Evolutionary conservation across 805 yeast species (phyloP).

Genomic region (Candida succiphila): DNA sequence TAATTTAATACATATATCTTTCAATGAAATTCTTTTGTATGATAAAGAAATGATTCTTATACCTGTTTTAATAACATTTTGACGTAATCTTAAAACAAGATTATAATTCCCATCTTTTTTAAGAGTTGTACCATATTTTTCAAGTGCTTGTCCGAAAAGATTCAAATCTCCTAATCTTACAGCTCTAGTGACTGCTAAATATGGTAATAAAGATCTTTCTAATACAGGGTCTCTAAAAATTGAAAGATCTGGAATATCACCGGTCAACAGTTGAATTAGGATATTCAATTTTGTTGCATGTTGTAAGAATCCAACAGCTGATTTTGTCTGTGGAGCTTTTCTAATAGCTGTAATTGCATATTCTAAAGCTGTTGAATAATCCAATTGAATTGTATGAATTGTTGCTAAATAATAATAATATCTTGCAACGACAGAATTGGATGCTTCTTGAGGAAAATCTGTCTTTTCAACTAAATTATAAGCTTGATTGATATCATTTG

Average conservation of each 20-base stretch:
- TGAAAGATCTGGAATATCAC: conserved; percentile 89
- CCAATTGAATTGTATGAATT: conserved; percentile 83
- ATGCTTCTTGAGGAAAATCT: conserved; percentile 79
- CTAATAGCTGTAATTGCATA: conserved; percentile 90
- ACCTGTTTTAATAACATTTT: conserved; percentile 96
- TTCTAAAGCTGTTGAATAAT: conserved; percentile 85
- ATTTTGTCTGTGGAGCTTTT: conserved; percentile 86
- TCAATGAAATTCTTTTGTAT: conserved; percentile 81
- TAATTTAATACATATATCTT: conserved; percentile 88
- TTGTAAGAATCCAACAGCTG: conserved; percentile 81
- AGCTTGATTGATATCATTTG: conserved; percentile 81
- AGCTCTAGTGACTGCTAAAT: conserved; percentile 80
- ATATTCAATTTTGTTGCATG: conserved; percentile 82
- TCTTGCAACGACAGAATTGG: conserved; percentile 85
- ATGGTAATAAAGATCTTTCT: conserved; percentile 62
- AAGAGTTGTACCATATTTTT: conserved; percentile 49
- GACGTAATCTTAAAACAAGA: conserved; percentile 81
- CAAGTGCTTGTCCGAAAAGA: conserved; percentile 63
- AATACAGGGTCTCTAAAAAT: conserved; percentile 59
- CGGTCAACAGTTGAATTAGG: conserved; percentile 85
- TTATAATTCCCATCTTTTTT: conserved; percentile 74
- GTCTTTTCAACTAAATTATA: conserved; percentile 82
- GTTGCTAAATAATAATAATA: conserved; percentile 87
- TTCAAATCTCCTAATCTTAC: conserved; percentile 87
- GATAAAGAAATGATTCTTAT: conserved; percentile 86